These are phyloP conservation scores for Medicago ruthenica DNA, from an alignment of 306 rosid genomes.

Conservation along the genomic window DNA sequence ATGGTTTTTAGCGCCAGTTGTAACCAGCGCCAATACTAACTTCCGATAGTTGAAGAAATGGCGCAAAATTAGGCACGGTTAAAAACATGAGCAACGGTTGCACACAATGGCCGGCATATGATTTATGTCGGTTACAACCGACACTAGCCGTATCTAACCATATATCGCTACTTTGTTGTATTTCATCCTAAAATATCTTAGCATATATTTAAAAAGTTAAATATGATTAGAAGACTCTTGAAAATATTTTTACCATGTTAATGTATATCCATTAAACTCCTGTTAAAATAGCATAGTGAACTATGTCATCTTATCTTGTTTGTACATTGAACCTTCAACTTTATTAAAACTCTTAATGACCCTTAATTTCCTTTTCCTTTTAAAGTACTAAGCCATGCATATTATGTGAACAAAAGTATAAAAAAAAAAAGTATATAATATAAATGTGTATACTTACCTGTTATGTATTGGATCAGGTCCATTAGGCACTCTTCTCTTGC, in stretches of 20 bases:
- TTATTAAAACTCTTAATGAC: conserved; percentile 9
- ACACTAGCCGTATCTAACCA: not conserved
- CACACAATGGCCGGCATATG: not conserved
- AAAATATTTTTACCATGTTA: too few relatives aligned
- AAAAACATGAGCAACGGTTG: not conserved
- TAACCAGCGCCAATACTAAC: not conserved
- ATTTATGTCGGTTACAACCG: not conserved
- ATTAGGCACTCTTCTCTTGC: conserved; percentile 98
- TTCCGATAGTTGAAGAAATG: not conserved
- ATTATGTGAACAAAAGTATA: conserved; percentile 7
- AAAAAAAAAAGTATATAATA: conserved; percentile 2
- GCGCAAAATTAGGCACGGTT: not conserved
- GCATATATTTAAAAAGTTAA: not conserved
- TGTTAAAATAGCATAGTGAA: not conserved
- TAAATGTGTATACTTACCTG: conserved; percentile 61
- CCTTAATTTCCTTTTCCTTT: not conserved
- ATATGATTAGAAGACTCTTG: not conserved
- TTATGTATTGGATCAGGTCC: conserved; percentile 99
- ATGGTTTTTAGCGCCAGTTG: not conserved
- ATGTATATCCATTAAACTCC: not conserved
- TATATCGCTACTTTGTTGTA: not conserved
- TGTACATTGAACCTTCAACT: not conserved
- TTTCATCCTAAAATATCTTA: not conserved
- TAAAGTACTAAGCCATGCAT: not conserved
- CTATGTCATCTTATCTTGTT: not conserved